Conservation (phyloP, 2,329 filamentous ascomycete genomes). For the Simplicillium sp. region DNA sequence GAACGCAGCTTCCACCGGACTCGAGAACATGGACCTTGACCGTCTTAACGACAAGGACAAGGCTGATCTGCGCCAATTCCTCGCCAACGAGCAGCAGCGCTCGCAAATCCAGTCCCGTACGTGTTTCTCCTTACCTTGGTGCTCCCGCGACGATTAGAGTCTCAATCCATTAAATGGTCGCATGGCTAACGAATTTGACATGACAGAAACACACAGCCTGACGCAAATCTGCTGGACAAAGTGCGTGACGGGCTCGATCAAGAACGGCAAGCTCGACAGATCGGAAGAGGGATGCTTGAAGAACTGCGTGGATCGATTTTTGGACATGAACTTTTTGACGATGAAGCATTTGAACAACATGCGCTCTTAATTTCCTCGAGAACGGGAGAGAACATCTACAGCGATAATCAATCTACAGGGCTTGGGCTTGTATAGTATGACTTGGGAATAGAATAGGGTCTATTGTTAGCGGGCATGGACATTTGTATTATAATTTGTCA, state of each 20-base stretch:
- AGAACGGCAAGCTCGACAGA: slow-evolving; percentile 61
- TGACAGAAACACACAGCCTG: slow-evolving; percentile 41
- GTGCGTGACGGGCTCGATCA: slow-evolving; percentile 71
- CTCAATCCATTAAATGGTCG: not conserved
- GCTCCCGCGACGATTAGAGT: slow-evolving; percentile 1
- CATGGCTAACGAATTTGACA: slow-evolving; percentile 6
- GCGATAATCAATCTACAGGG: no score
- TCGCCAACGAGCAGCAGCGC: slow-evolving; percentile 78
- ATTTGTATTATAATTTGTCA: no score
- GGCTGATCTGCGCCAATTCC: slow-evolving; percentile 77
- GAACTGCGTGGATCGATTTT: slow-evolving; percentile 90
- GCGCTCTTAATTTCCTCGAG: slow-evolving; percentile 20
- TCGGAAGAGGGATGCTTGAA: slow-evolving; percentile 74
- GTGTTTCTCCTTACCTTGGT: slow-evolving; percentile 20
- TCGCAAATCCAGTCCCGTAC: slow-evolving; percentile 55
- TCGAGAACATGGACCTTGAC: slow-evolving; percentile 54
- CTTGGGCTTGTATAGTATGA: not conserved
- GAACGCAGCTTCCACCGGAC: slow-evolving; percentile 23
- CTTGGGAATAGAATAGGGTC: no score
- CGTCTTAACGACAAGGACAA: slow-evolving; percentile 76
- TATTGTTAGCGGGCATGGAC: no score
- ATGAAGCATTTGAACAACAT: slow-evolving; percentile 69
- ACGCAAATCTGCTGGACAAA: slow-evolving; percentile 88
- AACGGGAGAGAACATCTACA: slow-evolving; percentile 5
- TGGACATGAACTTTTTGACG: slow-evolving; percentile 82